These are phyloP conservation scores for Neurospora pannonica DNA, from an alignment of 495 filamentous ascomycete species.

Conservation along the genomic window DNA sequence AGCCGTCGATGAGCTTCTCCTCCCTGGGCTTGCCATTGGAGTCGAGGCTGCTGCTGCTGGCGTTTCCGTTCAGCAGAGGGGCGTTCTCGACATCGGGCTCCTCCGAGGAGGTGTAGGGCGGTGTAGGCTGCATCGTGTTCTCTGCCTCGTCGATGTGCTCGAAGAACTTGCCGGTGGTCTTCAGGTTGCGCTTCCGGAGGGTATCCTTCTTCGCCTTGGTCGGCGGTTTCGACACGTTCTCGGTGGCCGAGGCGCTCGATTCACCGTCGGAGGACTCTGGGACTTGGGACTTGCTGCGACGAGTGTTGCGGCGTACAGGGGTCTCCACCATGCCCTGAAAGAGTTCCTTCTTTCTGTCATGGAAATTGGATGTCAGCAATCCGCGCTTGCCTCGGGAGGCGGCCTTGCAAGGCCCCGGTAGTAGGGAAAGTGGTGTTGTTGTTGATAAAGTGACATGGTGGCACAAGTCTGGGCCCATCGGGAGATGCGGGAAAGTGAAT, in stretches of 20 bases:
- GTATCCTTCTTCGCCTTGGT: background rate
- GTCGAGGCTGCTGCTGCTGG: constrained; percentile 17
- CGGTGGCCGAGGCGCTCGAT: constrained; percentile 26
- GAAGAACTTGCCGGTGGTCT: constrained; percentile 29
- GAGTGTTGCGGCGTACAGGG: constrained; percentile 24
- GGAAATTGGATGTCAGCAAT: background rate
- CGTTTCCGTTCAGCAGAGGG: constrained; percentile 10
- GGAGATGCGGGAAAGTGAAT: background rate
- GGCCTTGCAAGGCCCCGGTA: background rate
- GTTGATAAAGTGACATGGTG: background rate
- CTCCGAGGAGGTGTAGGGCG: constrained; percentile 15
- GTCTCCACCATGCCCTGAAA: constrained; percentile 45
- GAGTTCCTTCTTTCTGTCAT: constrained; percentile 38
- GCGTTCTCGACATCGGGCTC: constrained; percentile 21
- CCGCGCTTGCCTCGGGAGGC: background rate
- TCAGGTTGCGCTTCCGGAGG: constrained; percentile 22
- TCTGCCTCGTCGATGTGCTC: constrained; percentile 35
- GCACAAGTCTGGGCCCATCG: background rate
- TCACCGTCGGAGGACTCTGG: constrained; percentile 34
- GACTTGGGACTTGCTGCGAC: constrained; percentile 34
- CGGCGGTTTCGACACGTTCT: constrained; percentile 12
- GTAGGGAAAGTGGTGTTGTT: background rate
- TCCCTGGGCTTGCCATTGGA: constrained; percentile 18
- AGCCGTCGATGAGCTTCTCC: constrained; percentile 52
- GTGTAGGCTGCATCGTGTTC: constrained; percentile 10